Percentiles rank a stretch among this genome's conserved stretches.
phyloP scores from a whole-genome alignment of 352 stramenopile species.

The Phytophthora pini region DNA sequence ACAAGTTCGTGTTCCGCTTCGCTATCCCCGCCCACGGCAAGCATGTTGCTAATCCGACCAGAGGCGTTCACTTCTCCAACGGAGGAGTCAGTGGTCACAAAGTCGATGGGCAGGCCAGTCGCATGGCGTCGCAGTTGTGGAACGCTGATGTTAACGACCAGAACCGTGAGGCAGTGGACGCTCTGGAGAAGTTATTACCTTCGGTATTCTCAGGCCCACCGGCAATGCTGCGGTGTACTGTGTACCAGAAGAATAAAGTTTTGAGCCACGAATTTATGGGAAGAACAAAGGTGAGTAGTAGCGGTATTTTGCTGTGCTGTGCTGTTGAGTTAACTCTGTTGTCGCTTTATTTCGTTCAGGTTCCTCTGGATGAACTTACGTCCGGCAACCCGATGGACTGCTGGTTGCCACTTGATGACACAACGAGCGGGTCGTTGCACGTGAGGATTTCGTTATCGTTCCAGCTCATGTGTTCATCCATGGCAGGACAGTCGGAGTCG shows the following conservation, averaged over 20 bases:
- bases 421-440: conserved; percentile 59
- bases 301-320: not conserved
- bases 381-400: conserved; percentile 68
- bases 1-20: conserved; percentile 78
- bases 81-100: not conserved
- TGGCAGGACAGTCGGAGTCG: conserved; percentile 30
- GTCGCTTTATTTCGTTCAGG: conserved; percentile 31
- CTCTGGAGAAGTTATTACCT: conserved; percentile 67
- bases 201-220: conserved; percentile 70
- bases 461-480: conserved; percentile 80
- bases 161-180: conserved; percentile 42
- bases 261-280: conserved; percentile 83
- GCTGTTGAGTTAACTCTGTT: conserved; percentile 2
- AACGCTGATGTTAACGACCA: conserved; percentile 38
- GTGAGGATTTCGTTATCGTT: conserved; percentile 75
- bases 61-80: conserved; percentile 24
- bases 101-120: conserved; percentile 21
- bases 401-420: conserved; percentile 75
- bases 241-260: conserved; percentile 86
- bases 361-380: conserved; percentile 59
- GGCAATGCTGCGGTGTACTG: conserved; percentile 57
- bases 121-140: conserved; percentile 51
- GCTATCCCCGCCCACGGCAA: conserved; percentile 73
- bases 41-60: conserved; percentile 35
- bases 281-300: conserved; percentile 50